These are phyloP conservation scores for Osmanthus fragrans DNA, from an alignment of 257 asterid genomes.

Conservation along the genomic window DNA sequence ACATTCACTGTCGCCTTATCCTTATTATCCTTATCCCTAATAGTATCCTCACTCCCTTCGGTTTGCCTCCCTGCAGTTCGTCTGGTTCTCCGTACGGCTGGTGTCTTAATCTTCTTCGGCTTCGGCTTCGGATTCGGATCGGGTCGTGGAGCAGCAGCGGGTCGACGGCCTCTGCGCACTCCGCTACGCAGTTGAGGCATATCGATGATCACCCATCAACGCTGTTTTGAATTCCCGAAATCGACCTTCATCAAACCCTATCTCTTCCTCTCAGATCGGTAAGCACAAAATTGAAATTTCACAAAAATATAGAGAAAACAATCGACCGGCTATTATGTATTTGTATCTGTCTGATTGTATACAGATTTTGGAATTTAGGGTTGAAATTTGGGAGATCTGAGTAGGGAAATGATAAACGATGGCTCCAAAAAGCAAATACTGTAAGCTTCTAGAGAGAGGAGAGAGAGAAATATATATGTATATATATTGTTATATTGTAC, in stretches of 20 bases:
- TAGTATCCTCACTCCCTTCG: slow-evolving; percentile 15
- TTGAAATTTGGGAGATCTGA: slow-evolving; percentile 25
- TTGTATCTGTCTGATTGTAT: background rate
- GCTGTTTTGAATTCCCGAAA: slow-evolving; percentile 24
- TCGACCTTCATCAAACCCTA: slow-evolving; percentile 23
- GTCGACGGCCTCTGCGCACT: slow-evolving; percentile 40
- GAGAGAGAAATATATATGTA: background rate
- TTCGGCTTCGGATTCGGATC: slow-evolving; percentile 7
- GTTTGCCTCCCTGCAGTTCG: slow-evolving; percentile 24
- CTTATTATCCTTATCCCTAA: slow-evolving; percentile 20
- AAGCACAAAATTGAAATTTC: background rate
- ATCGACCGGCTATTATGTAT: slow-evolving; percentile 14
- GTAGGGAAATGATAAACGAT: slow-evolving; percentile 37
- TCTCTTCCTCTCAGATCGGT: slow-evolving; percentile 21
- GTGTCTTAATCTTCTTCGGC: background rate
- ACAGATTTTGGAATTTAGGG: slow-evolving; percentile 31
- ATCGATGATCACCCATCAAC: slow-evolving; percentile 38
- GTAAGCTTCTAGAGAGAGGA: background rate
- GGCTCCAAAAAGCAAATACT: slow-evolving; percentile 15
- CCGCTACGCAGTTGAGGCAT: slow-evolving; percentile 57
- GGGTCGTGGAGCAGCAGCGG: slow-evolving; percentile 24
- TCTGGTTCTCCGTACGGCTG: slow-evolving; percentile 16
- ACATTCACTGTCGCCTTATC: slow-evolving; percentile 14
- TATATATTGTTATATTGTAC: too few species aligned
- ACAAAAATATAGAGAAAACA: background rate